These are phyloP conservation scores for Ceratocystis diversiconidia DNA, from an alignment of 2,329 filamentous ascomycete species.

Conservation along the genomic window DNA sequence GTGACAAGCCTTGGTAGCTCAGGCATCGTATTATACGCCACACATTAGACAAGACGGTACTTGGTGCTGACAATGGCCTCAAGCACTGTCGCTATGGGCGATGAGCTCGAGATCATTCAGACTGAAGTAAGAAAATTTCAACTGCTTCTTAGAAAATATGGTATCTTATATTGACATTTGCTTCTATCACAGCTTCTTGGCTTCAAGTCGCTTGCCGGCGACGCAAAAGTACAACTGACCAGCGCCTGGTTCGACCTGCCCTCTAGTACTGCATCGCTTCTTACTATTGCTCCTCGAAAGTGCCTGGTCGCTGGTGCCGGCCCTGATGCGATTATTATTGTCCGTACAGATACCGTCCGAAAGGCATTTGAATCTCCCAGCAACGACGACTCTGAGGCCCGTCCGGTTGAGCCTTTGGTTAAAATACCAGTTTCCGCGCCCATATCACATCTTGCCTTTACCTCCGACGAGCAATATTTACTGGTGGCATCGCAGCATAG, in stretches of 20 bases:
- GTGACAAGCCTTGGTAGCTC: neutral
- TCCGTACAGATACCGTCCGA: conserved; percentile 62
- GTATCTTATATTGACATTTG: conserved; percentile 2
- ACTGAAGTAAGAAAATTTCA: conserved; percentile 53
- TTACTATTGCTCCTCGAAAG: conserved; percentile 66
- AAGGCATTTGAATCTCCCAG: conserved; percentile 53
- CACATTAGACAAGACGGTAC: neutral
- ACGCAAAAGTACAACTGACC: conserved; percentile 70
- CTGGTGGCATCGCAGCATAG: conserved; percentile 69
- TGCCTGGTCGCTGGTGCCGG: conserved; percentile 79
- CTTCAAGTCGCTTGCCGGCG: conserved; percentile 66
- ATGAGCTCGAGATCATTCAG: conserved; percentile 61
- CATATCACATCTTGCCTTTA: conserved; percentile 81
- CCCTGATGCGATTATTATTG: conserved; percentile 62
- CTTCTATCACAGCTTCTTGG: conserved; percentile 46
- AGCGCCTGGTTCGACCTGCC: conserved; percentile 66
- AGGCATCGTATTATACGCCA: neutral
- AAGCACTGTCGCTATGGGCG: conserved; percentile 31
- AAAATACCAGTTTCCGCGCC: conserved; percentile 58
- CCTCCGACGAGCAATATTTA: conserved; percentile 73
- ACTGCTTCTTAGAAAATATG: neutral
- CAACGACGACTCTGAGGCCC: conserved; percentile 48
- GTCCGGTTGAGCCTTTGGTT: conserved; percentile 58
- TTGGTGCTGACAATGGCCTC: conserved; percentile 14
- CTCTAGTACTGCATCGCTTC: conserved; percentile 61